Evolutionary conservation across 495 filamentous ascomycete species (phyloP), one percentile per base, ranked within the genome.

Genomic region (Tetracladium marchalianum): DNA sequence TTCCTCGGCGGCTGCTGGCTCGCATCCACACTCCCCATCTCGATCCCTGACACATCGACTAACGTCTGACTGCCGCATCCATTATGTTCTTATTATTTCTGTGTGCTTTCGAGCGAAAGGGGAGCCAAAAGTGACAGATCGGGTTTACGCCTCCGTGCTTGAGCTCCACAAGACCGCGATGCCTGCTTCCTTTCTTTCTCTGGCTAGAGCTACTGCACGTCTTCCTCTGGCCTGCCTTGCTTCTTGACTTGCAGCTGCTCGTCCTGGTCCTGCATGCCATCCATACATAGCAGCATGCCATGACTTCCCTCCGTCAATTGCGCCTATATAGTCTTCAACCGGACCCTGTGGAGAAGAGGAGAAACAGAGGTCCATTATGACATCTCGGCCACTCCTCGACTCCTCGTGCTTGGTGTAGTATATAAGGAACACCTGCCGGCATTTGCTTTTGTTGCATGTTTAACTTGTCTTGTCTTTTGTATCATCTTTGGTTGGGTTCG

Each of bases 291-390:
- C 22, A 27, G 22, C 22, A 27, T 27, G 22, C 22, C 22, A 27
- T 27, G 22, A 27, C 22, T 27, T 27, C 22, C 22, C 22, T 27
- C 22, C 22, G 22, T 27, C 22, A 27, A 27, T 27, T 27, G 22
- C 22, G 22, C 41, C 50, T 53, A 57, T 57, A 53, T 53, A 57
- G 50, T 51, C 46, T 49, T 41, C 36, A 43, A 27, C 35, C 19
- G 32, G 44, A 41, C 46, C 54, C 49, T 44, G 43, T 35, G 40
- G 49, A 44, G 37, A 43, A 42, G 22, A 27, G 22, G 22, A 27
- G 22, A 27, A 27, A 27, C 3, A 16, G 17, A 16, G 11, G 44
- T 22, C 33, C 53, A 49, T 36, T 31, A 55, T 56, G 53, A 56
- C 53, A 56, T 52, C 44, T 51, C 50, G 46, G 35, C 48, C 16